Base-by-base conservation (phyloP, 1,139 yeast genomes). In the Debaryomyces coudertii region DNA sequence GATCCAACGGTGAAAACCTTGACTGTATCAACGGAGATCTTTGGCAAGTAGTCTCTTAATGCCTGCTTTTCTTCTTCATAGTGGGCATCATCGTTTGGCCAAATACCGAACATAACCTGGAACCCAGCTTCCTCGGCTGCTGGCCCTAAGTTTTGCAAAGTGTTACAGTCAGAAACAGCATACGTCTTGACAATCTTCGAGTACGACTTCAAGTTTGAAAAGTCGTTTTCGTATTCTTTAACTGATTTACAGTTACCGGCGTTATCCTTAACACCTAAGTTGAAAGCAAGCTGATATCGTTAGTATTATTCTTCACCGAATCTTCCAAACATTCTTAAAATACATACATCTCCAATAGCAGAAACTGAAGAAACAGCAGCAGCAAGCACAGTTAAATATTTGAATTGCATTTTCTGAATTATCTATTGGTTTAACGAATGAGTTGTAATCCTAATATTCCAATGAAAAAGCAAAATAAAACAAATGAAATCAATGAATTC, bases 151-250 rank as follows among this genome's bases (percentile, higher is more conserved):
- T 76, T 76, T 70, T 85, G 80, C 63, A 92, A 77, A 48, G 96
- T 86, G 77, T 88, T 84, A 76, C 97, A 90, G 68, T 88, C 95
- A 16, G 93, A 83, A 45, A 86, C 87, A 38, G 97, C 90, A 62
- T 88, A 90, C 38, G 92, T 85, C 70, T 90, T 87, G 58, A 90
- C 80, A 48, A 79, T 78, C 52, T 71, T 69, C 42, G 92, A 69
- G 68, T 86, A 80, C 28, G 72, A 55, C 45, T 78, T 69, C 60
- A 90, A 69, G 42, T 73, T 67, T 14, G 71, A 68, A 54, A 90
- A 76, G 65, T 89, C 96, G 25, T 69, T 58, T 51, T 73, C 76
- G 70, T 82, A 90, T 61, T 89, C 95, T 11, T 70, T 64, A 42
- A 87, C 73, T 45, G 79, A 60, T 70, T 90, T 90, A 77, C 96